Evolutionary conservation across 495 filamentous ascomycete genomes (phyloP).

Genomic region (Penicillium ucsense): DNA sequence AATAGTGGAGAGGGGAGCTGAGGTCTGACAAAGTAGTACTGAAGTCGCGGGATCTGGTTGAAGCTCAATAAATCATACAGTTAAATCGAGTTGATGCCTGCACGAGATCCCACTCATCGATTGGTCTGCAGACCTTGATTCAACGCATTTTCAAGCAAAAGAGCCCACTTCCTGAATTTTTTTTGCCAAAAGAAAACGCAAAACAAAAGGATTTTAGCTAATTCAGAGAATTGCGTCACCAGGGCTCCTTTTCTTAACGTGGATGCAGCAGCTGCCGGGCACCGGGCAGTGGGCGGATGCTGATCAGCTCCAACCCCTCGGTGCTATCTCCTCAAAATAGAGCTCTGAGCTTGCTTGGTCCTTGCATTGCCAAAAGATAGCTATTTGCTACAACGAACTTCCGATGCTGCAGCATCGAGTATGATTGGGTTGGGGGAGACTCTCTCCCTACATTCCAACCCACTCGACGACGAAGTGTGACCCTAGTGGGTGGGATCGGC

Average conservation of each 20-base stretch:
- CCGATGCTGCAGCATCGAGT: neutral
- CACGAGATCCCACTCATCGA: too few relatives aligned
- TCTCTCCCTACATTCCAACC: conserved; percentile 13
- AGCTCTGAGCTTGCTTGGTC: conserved; percentile 1
- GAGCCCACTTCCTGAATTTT: neutral
- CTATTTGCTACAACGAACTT: neutral
- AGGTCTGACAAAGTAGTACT: neutral
- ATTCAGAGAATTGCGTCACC: neutral
- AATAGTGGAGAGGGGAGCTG: neutral
- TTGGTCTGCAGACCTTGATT: too few relatives aligned
- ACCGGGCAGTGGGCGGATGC: neutral
- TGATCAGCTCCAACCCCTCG: neutral
- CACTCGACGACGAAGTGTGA: conserved; percentile 5
- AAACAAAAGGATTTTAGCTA: neutral
- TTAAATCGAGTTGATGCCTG: too few relatives aligned
- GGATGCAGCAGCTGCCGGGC: neutral
- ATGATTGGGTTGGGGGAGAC: conserved; percentile 8
- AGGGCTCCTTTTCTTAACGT: neutral
- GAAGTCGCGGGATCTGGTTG: too few relatives aligned
- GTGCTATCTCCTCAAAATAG: neutral
- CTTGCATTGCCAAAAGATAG: conserved; percentile 4
- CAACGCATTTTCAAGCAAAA: too few relatives aligned
- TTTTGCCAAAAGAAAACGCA: too few relatives aligned
- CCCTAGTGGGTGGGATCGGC: conserved; percentile 6
- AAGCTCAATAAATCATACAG: too few relatives aligned